Evolutionary conservation across 352 stramenopile species (phyloP), one percentile per base, ranked within the genome.

Genomic region (Phytophthora pini): DNA sequence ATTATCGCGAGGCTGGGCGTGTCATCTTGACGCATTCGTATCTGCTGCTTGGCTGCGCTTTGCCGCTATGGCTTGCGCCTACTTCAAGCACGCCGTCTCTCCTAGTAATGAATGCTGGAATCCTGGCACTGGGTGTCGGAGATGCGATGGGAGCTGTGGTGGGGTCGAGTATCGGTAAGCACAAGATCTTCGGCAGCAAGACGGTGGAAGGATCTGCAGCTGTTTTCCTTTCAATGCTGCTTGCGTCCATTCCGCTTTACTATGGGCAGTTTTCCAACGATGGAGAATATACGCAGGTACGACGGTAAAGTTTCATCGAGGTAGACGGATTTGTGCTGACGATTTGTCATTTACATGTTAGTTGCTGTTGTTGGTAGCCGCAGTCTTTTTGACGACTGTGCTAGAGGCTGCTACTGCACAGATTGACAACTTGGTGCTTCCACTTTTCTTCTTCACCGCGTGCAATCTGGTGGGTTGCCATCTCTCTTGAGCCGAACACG

Each of bases 381-480:
- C 67, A 13, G 51, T 78, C 6, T 36, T 87, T 7, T 70, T 92
- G 47, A 93, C 85, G 20, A 90, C 66, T 38, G 43, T 90, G 1
- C 71, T 93, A 20, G 87, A 95, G 36, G 85, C 80, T 0, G 71
- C 80, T 11, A 93, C 87, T 12, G 68, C 79, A 7, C 87, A 93
- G 58, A 95, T 95, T 60, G 87, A 95, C 71, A 95, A 95, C 65
- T 72, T 93, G 49, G 84, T 93, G 24, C 72, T 95, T 4, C 86
- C 87, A 31, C 77, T 95, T 8, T 90, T 83, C 59, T 81, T 90
- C 26, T 89, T 80, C 47, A 72, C 62, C 3, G 36, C 74, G 20
- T 81, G 73, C 57, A 91, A 88, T 49, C 60, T 93, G 12, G 72
- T 88, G 6, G 47, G 55, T 31, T 89, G 78, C 27, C 67, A 87